Conservation (phyloP, 1,284 basidiomycete species). For the Inonotus hispidus region DNA sequence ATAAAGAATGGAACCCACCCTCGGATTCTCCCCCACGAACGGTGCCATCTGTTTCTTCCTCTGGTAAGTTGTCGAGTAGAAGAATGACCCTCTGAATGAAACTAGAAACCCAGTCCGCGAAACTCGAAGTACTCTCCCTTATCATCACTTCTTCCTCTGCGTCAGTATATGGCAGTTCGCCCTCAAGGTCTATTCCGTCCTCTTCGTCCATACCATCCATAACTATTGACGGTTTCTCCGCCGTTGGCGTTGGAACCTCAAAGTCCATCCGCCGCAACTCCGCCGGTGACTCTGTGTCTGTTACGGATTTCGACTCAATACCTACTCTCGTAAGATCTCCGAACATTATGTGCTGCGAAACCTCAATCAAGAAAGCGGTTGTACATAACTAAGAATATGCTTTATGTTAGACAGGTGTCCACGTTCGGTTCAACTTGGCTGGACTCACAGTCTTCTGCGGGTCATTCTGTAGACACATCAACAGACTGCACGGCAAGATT, state of each 20-base stretch:
- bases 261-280: conserved; percentile 12
- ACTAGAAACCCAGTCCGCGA: conserved; percentile 78
- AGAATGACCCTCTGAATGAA: conserved; percentile 81
- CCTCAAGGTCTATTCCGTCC: conserved; percentile 26
- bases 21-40: conserved; percentile 53
- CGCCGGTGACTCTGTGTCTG: conserved; percentile 14
- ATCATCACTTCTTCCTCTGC: conserved; percentile 59
- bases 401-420: too few species aligned
- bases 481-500: neutral
- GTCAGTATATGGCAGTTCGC: conserved; percentile 34
- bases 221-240: conserved; percentile 1
- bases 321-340: conserved; percentile 59
- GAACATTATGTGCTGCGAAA: conserved; percentile 79
- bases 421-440: neutral
- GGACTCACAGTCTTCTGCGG: conserved; percentile 76
- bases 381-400: conserved; percentile 52
- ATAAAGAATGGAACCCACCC: conserved; percentile 33
- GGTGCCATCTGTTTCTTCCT: conserved; percentile 62
- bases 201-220: conserved; percentile 4
- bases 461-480: conserved; percentile 56
- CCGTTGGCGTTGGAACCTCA: conserved; percentile 6
- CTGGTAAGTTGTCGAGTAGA: conserved; percentile 83
- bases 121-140: conserved; percentile 56
- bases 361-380: conserved; percentile 70
- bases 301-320: conserved; percentile 20